These are phyloP conservation scores for Fusarium dimerum DNA, from an alignment of 2,329 filamentous ascomycete species.

Conservation along the genomic window DNA sequence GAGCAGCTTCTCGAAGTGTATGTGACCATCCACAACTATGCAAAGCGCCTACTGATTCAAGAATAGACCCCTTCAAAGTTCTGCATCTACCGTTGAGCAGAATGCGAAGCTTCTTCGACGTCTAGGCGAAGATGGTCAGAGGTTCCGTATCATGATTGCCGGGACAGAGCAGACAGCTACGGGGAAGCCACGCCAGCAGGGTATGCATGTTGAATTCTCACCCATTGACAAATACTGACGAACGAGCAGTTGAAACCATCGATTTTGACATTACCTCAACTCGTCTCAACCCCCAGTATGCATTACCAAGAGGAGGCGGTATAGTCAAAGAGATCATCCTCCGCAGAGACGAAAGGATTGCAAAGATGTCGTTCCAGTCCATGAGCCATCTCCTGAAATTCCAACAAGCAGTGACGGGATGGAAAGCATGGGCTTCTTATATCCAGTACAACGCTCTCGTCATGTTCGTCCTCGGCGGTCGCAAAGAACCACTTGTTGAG, in stretches of 20 bases:
- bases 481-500: slow-evolving; percentile 26
- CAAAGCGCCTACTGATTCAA: slow-evolving; percentile 1
- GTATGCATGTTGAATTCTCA: slow-evolving; percentile 6
- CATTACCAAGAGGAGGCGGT: slow-evolving; percentile 22
- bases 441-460: slow-evolving; percentile 29
- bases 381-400: slow-evolving; percentile 32
- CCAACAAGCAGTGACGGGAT: slow-evolving; percentile 37
- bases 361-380: slow-evolving; percentile 29
- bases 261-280: slow-evolving; percentile 35
- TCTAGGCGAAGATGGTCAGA: slow-evolving; percentile 27
- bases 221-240: slow-evolving; percentile 7
- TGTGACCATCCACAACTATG: neutral
- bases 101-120: slow-evolving; percentile 30
- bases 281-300: slow-evolving; percentile 32
- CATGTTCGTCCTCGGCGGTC: slow-evolving; percentile 31
- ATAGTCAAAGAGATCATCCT: slow-evolving; percentile 31
- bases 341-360: slow-evolving; percentile 32
- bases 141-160: slow-evolving; percentile 30
- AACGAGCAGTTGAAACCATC: slow-evolving; percentile 23
- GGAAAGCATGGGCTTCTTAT: slow-evolving; percentile 31
- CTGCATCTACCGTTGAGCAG: slow-evolving; percentile 20
- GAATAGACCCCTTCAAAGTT: slow-evolving; percentile 20
- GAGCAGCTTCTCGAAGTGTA: slow-evolving; percentile 33
- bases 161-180: slow-evolving; percentile 22
- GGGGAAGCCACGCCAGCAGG: slow-evolving; percentile 23